Base-by-base conservation (phyloP, 495 filamentous ascomycete species). In the Penicillium malachiteum region DNA sequence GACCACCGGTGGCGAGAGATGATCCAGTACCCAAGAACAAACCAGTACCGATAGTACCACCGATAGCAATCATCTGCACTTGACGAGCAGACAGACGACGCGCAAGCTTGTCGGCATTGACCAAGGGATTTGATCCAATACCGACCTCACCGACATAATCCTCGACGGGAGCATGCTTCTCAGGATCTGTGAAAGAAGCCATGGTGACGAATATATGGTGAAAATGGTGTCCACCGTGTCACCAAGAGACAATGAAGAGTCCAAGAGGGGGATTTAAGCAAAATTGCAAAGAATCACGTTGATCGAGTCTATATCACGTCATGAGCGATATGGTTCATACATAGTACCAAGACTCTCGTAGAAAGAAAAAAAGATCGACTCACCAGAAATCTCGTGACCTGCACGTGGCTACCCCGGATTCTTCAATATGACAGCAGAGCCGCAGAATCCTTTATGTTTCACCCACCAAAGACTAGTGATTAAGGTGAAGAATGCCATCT, bases 11-110 rank as follows among this genome's bases (percentile, higher is more conserved):
- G 1, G 80, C 71, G 17, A 89, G 75, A 5, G 81, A 81, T 44
- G 77, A 75, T 16, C 85, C 85, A 0, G 78, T 81, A 37, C 84
- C 82, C 17, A 88, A 71, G 60, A 88, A 85, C 30, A 89, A 65
- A 33, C 84, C 86, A 5, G 85, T 88, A 9, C 84, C 83, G 52
- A 87, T 87, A 5, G 84, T 84, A 32, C 83, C 83, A 17, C 81
- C 81, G 37, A 86, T 80, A 12, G 83, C 83, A 38, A 85, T 80
- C 78, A 87, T 84, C 63, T 85, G 82, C 13, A 84, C 79, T 53
- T 85, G 81, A 5, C 82, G 73, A 5, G 77, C 70, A 26, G 69
- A 76, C 14, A 74, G 54, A 16, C 65, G 67, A 7, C 73, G 69
- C 10, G 71, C 69, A 11, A 76, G 63, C 47, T 65, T 66, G 54